A percentile compares a stretch with the other conserved stretches of the same genome.
These are phyloP conservation scores for Sarocladium brachiariae DNA, from an alignment of 2,329 filamentous ascomycete species.

Conservation along the genomic window DNA sequence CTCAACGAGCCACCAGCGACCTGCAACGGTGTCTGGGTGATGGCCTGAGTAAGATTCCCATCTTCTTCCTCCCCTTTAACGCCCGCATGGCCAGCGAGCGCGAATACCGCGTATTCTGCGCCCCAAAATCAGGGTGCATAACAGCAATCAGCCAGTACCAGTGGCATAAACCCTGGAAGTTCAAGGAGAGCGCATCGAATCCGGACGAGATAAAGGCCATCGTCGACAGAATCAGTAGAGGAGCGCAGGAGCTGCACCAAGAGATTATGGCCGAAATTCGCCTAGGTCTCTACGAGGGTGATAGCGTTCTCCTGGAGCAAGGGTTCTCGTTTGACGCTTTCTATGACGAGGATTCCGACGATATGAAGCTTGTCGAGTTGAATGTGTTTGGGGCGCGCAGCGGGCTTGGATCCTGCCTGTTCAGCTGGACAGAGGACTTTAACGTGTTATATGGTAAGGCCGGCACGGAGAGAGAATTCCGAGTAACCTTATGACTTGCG, in stretches of 20 bases:
- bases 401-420: slow-evolving; percentile 38
- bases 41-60: slow-evolving; percentile 16
- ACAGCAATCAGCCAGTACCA: slow-evolving; percentile 33
- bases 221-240: slow-evolving; percentile 15
- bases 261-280: slow-evolving; percentile 22
- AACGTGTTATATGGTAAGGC: slow-evolving; percentile 28
- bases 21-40: slow-evolving; percentile 13
- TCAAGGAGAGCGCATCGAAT: slow-evolving; percentile 11
- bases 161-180: slow-evolving; percentile 30
- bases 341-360: slow-evolving; percentile 22
- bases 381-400: slow-evolving; percentile 38
- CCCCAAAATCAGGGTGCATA: slow-evolving; percentile 24
- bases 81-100: slow-evolving; percentile 26
- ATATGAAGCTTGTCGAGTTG: slow-evolving; percentile 32
- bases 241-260: slow-evolving; percentile 16
- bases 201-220: slow-evolving; percentile 12
- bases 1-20: slow-evolving; percentile 23
- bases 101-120: slow-evolving; percentile 39
- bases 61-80: slow-evolving; percentile 36
- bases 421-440: slow-evolving; percentile 35
- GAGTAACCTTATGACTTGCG: slow-evolving; percentile 14
- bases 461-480: slow-evolving; percentile 22
- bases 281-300: slow-evolving; percentile 14
- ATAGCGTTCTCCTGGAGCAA: slow-evolving; percentile 26
- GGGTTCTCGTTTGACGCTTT: slow-evolving; percentile 38